Evolutionary conservation across 2,329 filamentous ascomycete species (phyloP), one percentile per base, ranked within the genome.

Genomic region (Penicillium sp.): DNA sequence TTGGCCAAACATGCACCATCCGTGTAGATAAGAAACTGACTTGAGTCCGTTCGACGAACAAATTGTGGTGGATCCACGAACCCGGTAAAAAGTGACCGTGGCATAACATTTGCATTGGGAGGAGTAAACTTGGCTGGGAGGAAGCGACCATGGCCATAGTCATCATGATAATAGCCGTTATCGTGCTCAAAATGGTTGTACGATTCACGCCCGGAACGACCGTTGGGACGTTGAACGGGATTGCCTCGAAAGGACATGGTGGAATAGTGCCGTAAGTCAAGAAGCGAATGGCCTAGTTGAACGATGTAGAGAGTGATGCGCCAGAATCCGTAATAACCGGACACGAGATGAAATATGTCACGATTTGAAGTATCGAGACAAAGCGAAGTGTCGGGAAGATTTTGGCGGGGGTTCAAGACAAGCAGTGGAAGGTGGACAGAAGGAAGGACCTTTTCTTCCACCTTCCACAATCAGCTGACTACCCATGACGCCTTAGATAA

Each of bases 1-100:
- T 80, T 79, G 52, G 72, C 61, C 3, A 73, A 60, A 56, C 79
- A 81, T 0, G 76, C 71, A 4, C 79, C 78, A 61, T 79, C 77
- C 0, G 77, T 77, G 60, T 72, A 75, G 50, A 81, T 68, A 9
- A 82, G 71, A 16, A 69, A 59, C 16, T 68, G 59, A 5, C 56
- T 18, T 7, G 57, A 55, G 24, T 79, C 61, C 4, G 58, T 46
- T 5, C 46, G 65, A 61, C 72, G 70, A 21, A 74, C 16, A 11
- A 47, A 47, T 14, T 20, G 45, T 16, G 21, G n/a, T 7, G 24
- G n/a, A 5, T 40, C n/a, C 16, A 6, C 7, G 4, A 1, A 5
- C 16, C n/a, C 12, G 5, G 35, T 40, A 3, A 40, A 40, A 40
- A 40, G 16, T 6, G 66, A 8, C 3, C 7, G 14, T n/a, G 35